Evolutionary conservation across 2,329 filamentous ascomycete species (phyloP).

Genomic region (Arthrobotrys musiformis): DNA sequence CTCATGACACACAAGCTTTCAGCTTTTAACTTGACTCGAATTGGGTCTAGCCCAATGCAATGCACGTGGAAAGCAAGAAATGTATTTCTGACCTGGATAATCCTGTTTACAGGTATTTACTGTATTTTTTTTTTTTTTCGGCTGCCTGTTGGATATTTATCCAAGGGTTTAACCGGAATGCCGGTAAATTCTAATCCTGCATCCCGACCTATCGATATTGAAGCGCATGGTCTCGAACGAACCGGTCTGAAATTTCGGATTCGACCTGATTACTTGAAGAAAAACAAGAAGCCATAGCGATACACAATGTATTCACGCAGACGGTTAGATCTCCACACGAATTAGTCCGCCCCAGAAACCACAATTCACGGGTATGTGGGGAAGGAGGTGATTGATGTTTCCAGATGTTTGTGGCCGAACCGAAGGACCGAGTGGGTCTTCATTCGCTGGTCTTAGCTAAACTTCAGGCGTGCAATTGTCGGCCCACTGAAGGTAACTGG

Average conservation of each 20-base stretch:
- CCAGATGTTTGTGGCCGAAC: conserved; percentile 14
- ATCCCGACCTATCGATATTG: neutral
- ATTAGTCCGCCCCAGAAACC: conserved; percentile 20
- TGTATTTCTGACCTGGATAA: neutral
- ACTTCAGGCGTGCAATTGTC: conserved; percentile 1
- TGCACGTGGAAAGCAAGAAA: conserved; percentile 27
- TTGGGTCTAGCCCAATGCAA: neutral
- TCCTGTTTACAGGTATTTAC: neutral
- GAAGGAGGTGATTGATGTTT: conserved; percentile 28
- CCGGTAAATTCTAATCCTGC: conserved; percentile 20
- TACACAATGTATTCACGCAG: too few species aligned
- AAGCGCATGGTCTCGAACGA: conserved; percentile 7
- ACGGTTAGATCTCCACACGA: too few species aligned
- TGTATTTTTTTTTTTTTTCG: neutral
- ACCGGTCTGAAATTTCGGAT: neutral
- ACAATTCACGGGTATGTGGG: conserved; percentile 19
- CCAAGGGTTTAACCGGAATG: conserved; percentile 49
- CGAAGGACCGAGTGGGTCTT: conserved; percentile 35
- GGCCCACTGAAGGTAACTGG: conserved; percentile 28
- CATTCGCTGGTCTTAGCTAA: neutral
- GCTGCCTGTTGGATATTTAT: conserved; percentile 25
- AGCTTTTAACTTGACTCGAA: neutral
- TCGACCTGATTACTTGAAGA: neutral
- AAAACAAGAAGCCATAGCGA: neutral
- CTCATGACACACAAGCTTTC: conserved; percentile 36